A percentile compares a stretch with the other conserved stretches of the same genome.
These are phyloP conservation scores for Castanea mollissima DNA, from an alignment of 306 rosid genomes.

Conservation along the genomic window DNA sequence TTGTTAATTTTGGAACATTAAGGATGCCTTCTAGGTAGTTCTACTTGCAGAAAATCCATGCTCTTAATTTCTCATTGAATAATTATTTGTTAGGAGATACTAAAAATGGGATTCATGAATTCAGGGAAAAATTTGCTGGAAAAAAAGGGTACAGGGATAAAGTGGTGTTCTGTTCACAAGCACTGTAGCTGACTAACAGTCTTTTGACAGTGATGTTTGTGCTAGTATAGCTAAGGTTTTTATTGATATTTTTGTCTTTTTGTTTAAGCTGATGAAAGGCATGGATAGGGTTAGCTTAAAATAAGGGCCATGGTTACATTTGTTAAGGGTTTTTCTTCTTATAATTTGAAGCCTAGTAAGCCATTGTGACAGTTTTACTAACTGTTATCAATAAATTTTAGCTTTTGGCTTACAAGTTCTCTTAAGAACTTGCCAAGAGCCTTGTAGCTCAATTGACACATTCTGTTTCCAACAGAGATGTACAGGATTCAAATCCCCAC, in stretches of 20 bases:
- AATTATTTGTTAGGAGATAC: neutral
- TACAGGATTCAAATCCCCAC: too few relatives aligned
- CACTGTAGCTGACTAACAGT: neutral
- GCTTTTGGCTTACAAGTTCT: neutral
- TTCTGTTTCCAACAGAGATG: too few relatives aligned
- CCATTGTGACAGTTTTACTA: too few relatives aligned
- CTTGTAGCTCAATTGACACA: too few relatives aligned
- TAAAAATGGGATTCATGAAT: neutral
- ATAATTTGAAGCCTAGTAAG: neutral
- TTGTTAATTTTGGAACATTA: neutral
- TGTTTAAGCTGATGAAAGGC: neutral
- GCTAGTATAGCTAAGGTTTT: neutral
- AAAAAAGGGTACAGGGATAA: too few relatives aligned
- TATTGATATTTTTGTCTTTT: neutral
- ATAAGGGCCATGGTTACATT: neutral
- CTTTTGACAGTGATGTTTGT: neutral
- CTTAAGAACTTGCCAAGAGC: neutral
- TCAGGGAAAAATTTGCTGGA: neutral
- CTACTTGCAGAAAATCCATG: neutral
- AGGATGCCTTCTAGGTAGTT: neutral
- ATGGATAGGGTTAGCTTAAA: neutral
- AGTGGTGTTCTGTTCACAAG: too few relatives aligned
- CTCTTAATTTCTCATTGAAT: neutral
- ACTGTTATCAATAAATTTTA: neutral
- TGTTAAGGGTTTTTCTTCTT: neutral